Base-by-base conservation (phyloP, 2,329 filamentous ascomycete genomes). In the Talaromyces sp. region DNA sequence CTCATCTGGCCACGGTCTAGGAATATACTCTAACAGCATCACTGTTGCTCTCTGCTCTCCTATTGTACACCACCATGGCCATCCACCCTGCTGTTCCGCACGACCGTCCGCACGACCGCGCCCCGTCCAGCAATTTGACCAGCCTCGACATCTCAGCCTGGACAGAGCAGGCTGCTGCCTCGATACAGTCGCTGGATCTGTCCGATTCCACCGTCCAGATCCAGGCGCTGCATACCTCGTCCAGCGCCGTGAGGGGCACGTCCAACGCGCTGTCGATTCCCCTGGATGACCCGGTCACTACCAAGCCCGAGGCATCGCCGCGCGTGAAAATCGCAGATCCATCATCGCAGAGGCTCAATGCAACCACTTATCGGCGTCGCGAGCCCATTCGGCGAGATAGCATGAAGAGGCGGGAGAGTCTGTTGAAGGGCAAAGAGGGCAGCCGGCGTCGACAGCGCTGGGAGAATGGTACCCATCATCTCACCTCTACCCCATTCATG, bases 361-460 rank as follows among this genome's bases (percentile, higher is more conserved):
- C 64, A 64, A 75, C 67, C 76, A 80, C 69, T 68, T 80, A 73
- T 64, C 77, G 79, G 64, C 72, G 89, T 49, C 81, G 81, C 62
- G 81, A 82, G 68, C 80, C 82, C 6, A 68, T 85, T 52, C 79
- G 83, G 35, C 82, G 85, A 56, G 86, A 89, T 68, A 87, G 84
- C 67, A 68, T 85, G 68, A 86, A 85, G 69, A 77, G 84, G 56
- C 86, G 93, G 19, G 91, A 96, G 65, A 85, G 87, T 2, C 71
- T 96, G 57, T 80, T 95, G 32, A 96, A 92, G 78, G 93, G 93
- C 60, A 96, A 96, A 67, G 92, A 97, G 75, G 93, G 93, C 35
- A 93, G 86, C 68, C 85, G 93, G 38, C 87, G 93, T 69, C 83
- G 93, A 55, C 88, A 93, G 68, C 84, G 93, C 59, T 98, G 93